Conservation (phyloP, 768 basidiomycete species). For the Trametes coccinea region DNA sequence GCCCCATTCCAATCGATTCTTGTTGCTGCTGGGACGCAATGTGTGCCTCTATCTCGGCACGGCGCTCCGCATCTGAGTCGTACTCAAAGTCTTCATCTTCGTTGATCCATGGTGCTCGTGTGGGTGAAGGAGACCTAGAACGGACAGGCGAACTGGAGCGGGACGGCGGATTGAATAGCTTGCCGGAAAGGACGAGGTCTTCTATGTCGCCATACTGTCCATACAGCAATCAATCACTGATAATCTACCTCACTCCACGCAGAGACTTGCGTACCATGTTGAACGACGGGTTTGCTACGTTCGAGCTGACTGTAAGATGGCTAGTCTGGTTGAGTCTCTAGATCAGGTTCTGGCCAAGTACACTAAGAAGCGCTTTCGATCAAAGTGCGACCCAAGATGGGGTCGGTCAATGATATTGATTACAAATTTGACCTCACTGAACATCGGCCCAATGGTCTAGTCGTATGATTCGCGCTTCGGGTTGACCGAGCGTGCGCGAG, state of each 20-base stretch:
- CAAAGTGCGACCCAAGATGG: background rate
- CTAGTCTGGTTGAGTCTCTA: too few species aligned
- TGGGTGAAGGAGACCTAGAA: slow-evolving; percentile 54
- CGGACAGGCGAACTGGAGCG: slow-evolving; percentile 66
- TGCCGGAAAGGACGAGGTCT: slow-evolving; percentile 74
- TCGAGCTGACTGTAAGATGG: background rate
- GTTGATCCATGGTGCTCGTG: slow-evolving; percentile 54
- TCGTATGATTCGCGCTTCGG: slow-evolving; percentile 18
- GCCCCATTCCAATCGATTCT: slow-evolving; percentile 81
- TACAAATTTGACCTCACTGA: background rate
- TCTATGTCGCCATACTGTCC: slow-evolving; percentile 51
- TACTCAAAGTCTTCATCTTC: slow-evolving; percentile 49
- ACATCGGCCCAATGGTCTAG: slow-evolving; percentile 15
- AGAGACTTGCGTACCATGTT: slow-evolving; percentile 3
- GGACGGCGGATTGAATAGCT: slow-evolving; percentile 57
- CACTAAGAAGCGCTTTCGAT: background rate
- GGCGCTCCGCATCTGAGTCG: slow-evolving; percentile 44
- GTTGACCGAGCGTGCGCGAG: slow-evolving; percentile 5
- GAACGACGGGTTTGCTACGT: background rate
- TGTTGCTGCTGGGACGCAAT: slow-evolving; percentile 31
- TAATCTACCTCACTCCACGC: background rate
- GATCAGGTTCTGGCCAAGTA: too few species aligned
- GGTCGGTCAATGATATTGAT: background rate
- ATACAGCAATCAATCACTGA: background rate
- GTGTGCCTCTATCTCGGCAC: slow-evolving; percentile 25